Evolutionary conservation across 2,329 filamentous ascomycete genomes (phyloP).

Genomic region (Stemphylium vesicarium): DNA sequence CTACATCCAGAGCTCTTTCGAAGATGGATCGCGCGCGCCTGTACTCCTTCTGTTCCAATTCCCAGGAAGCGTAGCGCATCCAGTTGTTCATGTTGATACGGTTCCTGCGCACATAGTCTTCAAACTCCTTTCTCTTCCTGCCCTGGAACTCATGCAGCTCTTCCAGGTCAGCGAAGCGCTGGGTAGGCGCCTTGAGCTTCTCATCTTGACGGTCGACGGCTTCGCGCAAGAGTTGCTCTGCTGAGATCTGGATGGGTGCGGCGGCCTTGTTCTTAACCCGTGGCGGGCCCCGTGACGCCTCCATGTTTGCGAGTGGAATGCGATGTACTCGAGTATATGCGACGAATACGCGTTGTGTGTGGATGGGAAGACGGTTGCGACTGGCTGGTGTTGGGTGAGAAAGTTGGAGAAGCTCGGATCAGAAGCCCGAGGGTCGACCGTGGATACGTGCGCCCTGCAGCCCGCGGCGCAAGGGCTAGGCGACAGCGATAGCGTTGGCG

Average conservation of each 20-base stretch:
- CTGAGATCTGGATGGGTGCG: conserved; percentile 82
- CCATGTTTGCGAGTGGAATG: conserved; percentile 65
- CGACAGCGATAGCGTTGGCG: not conserved
- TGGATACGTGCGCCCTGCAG: not conserved
- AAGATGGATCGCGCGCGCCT: conserved; percentile 90
- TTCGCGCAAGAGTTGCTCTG: conserved; percentile 95
- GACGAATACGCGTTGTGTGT: conserved; percentile 2
- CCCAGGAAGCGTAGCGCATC: conserved; percentile 97
- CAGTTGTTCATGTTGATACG: conserved; percentile 97
- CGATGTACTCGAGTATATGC: not conserved
- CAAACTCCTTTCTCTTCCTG: conserved; percentile 93
- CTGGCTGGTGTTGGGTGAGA: conserved; percentile 10
- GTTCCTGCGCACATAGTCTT: conserved; percentile 96
- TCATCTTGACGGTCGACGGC: conserved; percentile 96
- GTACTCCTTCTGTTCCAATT: conserved; percentile 97
- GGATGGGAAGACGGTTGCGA: conserved; percentile 2
- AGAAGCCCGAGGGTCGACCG: conserved; percentile 5
- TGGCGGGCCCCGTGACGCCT: conserved; percentile 84
- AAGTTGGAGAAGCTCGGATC: conserved; percentile 11
- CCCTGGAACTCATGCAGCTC: conserved; percentile 98
- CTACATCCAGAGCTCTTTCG: conserved; percentile 90
- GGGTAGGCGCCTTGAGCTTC: conserved; percentile 84
- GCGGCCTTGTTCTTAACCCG: conserved; percentile 99
- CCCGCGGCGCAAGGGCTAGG: not conserved
- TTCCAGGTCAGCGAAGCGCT: conserved; percentile 94